These are phyloP conservation scores for Sclerotinia spermophila DNA, from an alignment of 2,329 filamentous ascomycete species.

Conservation along the genomic window DNA sequence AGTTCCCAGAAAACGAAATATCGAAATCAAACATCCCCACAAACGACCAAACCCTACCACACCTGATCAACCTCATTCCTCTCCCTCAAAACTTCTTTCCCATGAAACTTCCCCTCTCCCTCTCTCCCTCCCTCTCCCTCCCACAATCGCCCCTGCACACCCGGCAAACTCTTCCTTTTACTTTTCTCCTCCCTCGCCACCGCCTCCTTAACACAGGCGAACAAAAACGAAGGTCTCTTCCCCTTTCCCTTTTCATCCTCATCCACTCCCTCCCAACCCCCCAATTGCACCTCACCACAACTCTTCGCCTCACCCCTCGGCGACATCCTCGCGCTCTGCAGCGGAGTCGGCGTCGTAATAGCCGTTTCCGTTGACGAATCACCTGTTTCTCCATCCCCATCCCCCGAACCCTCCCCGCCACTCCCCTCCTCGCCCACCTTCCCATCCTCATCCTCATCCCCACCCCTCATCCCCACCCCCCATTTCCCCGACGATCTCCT, in stretches of 20 bases:
- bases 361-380: neutral
- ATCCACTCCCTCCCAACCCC: neutral
- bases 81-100: neutral
- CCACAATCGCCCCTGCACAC: neutral
- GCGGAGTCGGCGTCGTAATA: neutral
- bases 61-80: neutral
- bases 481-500: neutral
- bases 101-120: neutral
- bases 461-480: neutral
- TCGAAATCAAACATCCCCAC: neutral
- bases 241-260: neutral
- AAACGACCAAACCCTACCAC: neutral
- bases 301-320: neutral
- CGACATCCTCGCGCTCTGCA: neutral
- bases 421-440: neutral
- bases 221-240: neutral
- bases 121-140: neutral
- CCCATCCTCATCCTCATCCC: neutral
- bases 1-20: too few species aligned
- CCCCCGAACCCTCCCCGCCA: neutral
- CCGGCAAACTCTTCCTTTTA: conserved; percentile 5
- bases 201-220: neutral
- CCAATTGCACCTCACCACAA: neutral
- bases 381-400: neutral
- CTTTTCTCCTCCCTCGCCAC: neutral